These are phyloP conservation scores for Metschnikowia proteae DNA, from an alignment of 805 yeast genomes.

Conservation along the genomic window DNA sequence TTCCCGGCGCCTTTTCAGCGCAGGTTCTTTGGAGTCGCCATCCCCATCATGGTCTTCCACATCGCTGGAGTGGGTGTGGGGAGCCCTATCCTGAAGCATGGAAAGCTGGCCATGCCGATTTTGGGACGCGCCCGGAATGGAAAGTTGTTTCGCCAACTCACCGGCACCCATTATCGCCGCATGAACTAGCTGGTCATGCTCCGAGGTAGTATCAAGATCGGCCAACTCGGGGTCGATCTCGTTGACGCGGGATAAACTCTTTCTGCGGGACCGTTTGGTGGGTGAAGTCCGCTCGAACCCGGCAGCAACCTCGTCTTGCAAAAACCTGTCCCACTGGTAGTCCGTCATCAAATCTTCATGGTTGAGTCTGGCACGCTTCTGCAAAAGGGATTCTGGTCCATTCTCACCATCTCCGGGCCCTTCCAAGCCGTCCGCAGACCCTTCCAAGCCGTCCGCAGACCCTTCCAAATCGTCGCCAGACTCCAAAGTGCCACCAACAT, in stretches of 20 bases:
- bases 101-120: neutral
- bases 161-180: conserved; percentile 70
- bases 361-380: conserved; percentile 20
- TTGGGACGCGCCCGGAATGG: conserved; percentile 7
- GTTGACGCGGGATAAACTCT: conserved; percentile 7
- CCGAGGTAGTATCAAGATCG: conserved; percentile 35
- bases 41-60: neutral
- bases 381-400: conserved; percentile 4
- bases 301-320: conserved; percentile 24
- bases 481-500: conserved; percentile 62
- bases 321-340: conserved; percentile 46
- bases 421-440: conserved; percentile 1
- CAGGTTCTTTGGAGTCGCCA: neutral
- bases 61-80: neutral
- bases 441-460: conserved; percentile 3
- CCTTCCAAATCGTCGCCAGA: conserved; percentile 8
- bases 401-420: conserved; percentile 1
- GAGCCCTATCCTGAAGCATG: conserved; percentile 6
- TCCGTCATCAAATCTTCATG: conserved; percentile 45
- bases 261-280: conserved; percentile 10
- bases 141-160: conserved; percentile 49
- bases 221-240: conserved; percentile 41
- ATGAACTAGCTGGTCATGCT: conserved; percentile 63
- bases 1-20: conserved; percentile 12
- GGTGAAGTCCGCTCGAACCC: conserved; percentile 15